Base-by-base conservation (phyloP, 257 asterid genomes). In the Gynochthodes officinalis region DNA sequence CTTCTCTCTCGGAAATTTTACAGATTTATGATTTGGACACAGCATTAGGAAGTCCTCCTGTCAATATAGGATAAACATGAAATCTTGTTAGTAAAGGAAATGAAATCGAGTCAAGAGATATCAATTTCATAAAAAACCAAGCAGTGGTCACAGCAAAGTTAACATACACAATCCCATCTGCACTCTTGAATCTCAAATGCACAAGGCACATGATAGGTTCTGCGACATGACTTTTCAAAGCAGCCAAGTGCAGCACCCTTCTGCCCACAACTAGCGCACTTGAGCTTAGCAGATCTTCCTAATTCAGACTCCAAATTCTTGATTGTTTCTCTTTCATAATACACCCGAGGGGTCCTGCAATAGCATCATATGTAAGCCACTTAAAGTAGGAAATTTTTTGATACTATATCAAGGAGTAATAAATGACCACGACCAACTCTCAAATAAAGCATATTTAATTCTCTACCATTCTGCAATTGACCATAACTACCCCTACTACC, bases 241-340 rank as follows among this genome's bases (percentile, higher is more conserved):
- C 99, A 94, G 54, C 99, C 99, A 78, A 94, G 97, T 70, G 86
- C 96, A 37, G 99, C 99, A 73, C 99, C 99, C 75, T 90, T 94
- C 75, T 82, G 80, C 67, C 97, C 98, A 87, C 99, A 94, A 57
- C 79, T 74, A 75, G 83, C 87, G 77, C 99, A 94, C 84, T 88
- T 94, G 79, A 94, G 99, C 84, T 91, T 94, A 28, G 95, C 89
- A 81, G 99, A 89, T 82, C 99, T 87, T 48, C 76, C 87, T 77
- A 94, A 62, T 75, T 91, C 99, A 60, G 89, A 78, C 76, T 89
- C 89, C 87, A 94, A 86, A 78, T 94, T 94, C 84, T 77, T 85
- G 39, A 94, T 84, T 2, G 65, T 76, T 8, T 87, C 95, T 63
- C 90, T 96, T 40, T 67, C 89, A 78, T 76, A 94, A 70, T 86